A percentile compares a stretch with the other conserved stretches of the same genome.
Evolutionary conservation across 805 yeast genomes (phyloP).

Genomic region (Teunomyces atbi): DNA sequence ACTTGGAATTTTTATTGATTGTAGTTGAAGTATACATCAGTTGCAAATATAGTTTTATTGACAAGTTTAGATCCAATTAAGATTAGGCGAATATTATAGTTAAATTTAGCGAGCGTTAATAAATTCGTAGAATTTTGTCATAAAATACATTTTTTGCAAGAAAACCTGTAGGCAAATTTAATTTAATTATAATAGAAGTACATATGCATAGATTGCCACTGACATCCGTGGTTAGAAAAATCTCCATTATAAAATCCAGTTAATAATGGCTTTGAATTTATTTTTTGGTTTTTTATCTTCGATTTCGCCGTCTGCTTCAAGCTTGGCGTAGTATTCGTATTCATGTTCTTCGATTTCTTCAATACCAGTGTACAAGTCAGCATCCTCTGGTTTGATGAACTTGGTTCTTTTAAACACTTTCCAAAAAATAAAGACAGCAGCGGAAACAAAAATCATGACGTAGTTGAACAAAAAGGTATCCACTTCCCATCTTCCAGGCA

Average conservation of each 20-base stretch:
- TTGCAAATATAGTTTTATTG: no score
- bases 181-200: neutral
- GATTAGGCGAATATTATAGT: no score
- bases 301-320: slow-evolving; percentile 24
- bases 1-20: neutral
- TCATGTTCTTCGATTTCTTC: slow-evolving; percentile 52
- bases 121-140: neutral
- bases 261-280: slow-evolving; percentile 11
- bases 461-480: slow-evolving; percentile 67
- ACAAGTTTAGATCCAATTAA: no score
- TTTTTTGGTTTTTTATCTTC: slow-evolving; percentile 7
- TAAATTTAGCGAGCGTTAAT: no score
- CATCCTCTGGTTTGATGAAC: slow-evolving; percentile 41
- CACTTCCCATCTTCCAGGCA: slow-evolving; percentile 63
- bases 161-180: neutral
- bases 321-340: slow-evolving; percentile 35
- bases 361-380: slow-evolving; percentile 45
- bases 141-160: neutral
- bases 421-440: slow-evolving; percentile 34
- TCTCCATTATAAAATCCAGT: slow-evolving; percentile 20
- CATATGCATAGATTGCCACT: neutral
- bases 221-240: neutral
- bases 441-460: slow-evolving; percentile 58
- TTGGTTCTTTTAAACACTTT: slow-evolving; percentile 36
- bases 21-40: no score